A percentile compares a stretch with the other conserved stretches of the same genome.
Evolutionary conservation across 345 rosid species (phyloP).

Genomic region (Eucalyptus cloeziana): DNA sequence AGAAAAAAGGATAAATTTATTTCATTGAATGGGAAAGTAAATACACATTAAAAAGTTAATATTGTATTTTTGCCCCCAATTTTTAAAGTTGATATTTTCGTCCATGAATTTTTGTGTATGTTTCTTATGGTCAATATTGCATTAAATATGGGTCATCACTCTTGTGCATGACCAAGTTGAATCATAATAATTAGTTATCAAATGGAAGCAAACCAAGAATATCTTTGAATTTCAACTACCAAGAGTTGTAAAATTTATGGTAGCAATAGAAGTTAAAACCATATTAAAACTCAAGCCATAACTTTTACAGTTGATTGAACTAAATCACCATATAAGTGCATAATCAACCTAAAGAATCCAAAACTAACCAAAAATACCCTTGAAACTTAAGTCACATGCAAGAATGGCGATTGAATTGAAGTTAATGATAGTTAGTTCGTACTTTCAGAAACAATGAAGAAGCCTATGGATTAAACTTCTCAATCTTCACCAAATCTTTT

Average conservation of each 20-base stretch:
- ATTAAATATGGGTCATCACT: background rate
- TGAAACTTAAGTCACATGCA: background rate
- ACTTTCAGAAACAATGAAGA: background rate
- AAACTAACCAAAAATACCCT: background rate
- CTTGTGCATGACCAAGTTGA: background rate
- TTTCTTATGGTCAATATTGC: background rate
- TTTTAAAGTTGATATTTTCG: background rate
- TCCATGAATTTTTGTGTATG: background rate
- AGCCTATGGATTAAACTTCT: background rate
- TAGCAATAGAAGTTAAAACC: background rate
- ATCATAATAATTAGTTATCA: background rate
- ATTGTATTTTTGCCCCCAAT: background rate
- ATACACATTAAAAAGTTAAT: background rate
- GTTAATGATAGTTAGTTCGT: background rate
- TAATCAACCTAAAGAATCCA: background rate
- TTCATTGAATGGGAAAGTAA: background rate
- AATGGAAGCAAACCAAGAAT: background rate
- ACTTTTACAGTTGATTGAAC: background rate
- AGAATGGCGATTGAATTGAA: background rate
- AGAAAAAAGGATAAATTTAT: background rate
- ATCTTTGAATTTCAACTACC: background rate
- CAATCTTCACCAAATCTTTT: background rate
- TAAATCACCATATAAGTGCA: background rate
- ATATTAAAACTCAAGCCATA: background rate
- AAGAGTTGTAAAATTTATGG: background rate